Percentiles rank a stretch among this genome's conserved stretches.
phyloP scores from a whole-genome alignment of 2,329 filamentous ascomycete species.

The Microcyclospora pomicola region DNA sequence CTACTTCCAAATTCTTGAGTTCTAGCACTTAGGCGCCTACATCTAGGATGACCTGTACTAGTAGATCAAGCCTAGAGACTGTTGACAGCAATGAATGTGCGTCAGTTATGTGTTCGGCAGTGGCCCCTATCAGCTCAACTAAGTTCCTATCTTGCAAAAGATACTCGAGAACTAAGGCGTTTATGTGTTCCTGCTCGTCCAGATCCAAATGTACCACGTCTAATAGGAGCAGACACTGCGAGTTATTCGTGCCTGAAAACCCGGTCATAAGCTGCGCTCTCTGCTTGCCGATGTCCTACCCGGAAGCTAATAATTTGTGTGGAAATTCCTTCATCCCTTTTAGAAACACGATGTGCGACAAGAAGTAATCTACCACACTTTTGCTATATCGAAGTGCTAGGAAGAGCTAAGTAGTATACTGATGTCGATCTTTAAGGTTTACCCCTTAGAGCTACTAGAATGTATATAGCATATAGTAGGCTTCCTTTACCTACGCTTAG shows the following conservation, averaged over 20 bases:
- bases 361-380: slow-evolving; percentile 47
- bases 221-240: slow-evolving; percentile 44
- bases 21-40: slow-evolving; percentile 59
- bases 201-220: slow-evolving; percentile 50
- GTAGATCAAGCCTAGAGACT: slow-evolving; percentile 27
- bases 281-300: slow-evolving; percentile 49
- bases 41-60: slow-evolving; percentile 50
- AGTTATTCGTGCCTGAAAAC: slow-evolving; percentile 61
- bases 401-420: slow-evolving; percentile 11
- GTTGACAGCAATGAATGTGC: slow-evolving; percentile 29
- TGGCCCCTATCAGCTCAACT: slow-evolving; percentile 7
- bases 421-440: slow-evolving; percentile 14
- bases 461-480: slow-evolving; percentile 4
- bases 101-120: slow-evolving; percentile 1
- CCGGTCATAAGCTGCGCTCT: slow-evolving; percentile 47
- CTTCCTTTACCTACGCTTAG: slow-evolving; percentile 10
- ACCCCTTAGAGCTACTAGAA: slow-evolving; percentile 13
- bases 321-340: slow-evolving; percentile 50
- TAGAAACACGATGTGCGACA: slow-evolving; percentile 54
- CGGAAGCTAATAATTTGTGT: slow-evolving; percentile 49
- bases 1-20: slow-evolving; percentile 42
- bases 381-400: slow-evolving; percentile 40
- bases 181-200: slow-evolving; percentile 44
- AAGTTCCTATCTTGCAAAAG: slow-evolving; percentile 42
- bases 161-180: slow-evolving; percentile 49